A percentile compares a stretch with the other conserved stretches of the same genome.
These are phyloP conservation scores for Pseudopithomyces maydicus DNA, from an alignment of 2,329 filamentous ascomycete genomes.

Conservation along the genomic window DNA sequence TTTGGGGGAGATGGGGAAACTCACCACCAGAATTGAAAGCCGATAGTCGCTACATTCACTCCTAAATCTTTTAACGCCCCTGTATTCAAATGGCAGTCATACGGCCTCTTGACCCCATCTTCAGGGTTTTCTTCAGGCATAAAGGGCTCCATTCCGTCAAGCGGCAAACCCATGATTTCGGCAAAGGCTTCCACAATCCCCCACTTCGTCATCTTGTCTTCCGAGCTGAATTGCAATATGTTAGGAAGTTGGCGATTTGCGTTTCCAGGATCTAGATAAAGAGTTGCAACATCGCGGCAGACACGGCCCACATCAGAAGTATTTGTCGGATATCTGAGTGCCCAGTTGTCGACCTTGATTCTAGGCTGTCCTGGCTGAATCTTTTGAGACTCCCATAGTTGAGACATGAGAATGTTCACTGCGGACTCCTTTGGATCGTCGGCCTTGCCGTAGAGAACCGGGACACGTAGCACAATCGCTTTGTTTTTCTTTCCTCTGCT, in stretches of 20 bases:
- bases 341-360: slow-evolving; percentile 85
- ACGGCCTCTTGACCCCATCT: slow-evolving; percentile 76
- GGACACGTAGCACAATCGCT: slow-evolving; percentile 73
- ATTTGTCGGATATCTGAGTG: slow-evolving; percentile 83
- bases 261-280: slow-evolving; percentile 57
- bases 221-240: slow-evolving; percentile 83
- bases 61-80: slow-evolving; percentile 72
- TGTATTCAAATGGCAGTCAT: slow-evolving; percentile 86
- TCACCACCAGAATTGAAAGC: slow-evolving; percentile 82
- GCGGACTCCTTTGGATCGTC: slow-evolving; percentile 76
- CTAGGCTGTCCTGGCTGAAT: slow-evolving; percentile 52
- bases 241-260: slow-evolving; percentile 62
- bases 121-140: slow-evolving; percentile 70
- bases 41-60: slow-evolving; percentile 73
- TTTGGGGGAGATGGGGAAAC: slow-evolving; percentile 8
- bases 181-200: slow-evolving; percentile 81
- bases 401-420: slow-evolving; percentile 79
- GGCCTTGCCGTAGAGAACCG: slow-evolving; percentile 78
- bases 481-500: slow-evolving; percentile 23
- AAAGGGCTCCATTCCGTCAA: slow-evolving; percentile 65
- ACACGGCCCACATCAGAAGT: slow-evolving; percentile 85
- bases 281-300: slow-evolving; percentile 72
- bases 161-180: slow-evolving; percentile 76
- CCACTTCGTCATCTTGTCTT: slow-evolving; percentile 87
- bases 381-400: slow-evolving; percentile 75